Evolutionary conservation across 1,284 basidiomycete genomes (phyloP), one percentile per base, ranked within the genome.

Genomic region (Ganoderma meredithae): DNA sequence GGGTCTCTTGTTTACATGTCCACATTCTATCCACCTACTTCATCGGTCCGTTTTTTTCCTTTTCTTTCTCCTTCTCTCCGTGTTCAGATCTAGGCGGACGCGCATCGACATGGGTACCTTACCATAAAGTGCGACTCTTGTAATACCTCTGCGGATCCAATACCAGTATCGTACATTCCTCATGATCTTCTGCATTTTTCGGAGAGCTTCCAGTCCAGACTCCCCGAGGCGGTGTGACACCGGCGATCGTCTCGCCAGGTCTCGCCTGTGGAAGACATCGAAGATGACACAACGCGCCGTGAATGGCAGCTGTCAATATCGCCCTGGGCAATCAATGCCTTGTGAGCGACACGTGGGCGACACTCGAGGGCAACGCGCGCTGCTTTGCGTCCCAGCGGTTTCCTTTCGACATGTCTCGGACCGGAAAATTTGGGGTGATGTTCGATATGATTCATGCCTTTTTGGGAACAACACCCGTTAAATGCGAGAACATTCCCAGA

Each of bases 391-490:
- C 41, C 41, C 47, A 10, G 22, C 47, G 22, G 47, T 25, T 25
- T 8, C 7, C 10, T 25, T 49, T 22, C 25, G 47, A 49, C 27
- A 31, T 3, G 27, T 31, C 27, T 31, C 27, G 27, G 27, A 31
- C 12, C 47, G 22, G 22, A 49, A 49, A 25, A 25, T 49, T 49
- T 49, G 9, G 47, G 10, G 22, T n/a, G n/a, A 22, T 25, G 44
- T 47, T 47, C 25, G 47, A 49, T 49, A 49, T 47, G n/a, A 22
- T 49, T 13, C 47, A 49, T 49, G 47, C 47, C 47, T 49, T 25
- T 49, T 49, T 25, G 47, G 47, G 47, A 49, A 49, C 47, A 25
- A 49, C 47, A 25, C 4, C 10, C 22, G 10, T 25, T 49, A 1
- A 10, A 7, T 1, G 8, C 7, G 9, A 36, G 7, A 36, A 36